Percentiles rank a stretch among this genome's conserved stretches.
These are phyloP conservation scores for Daedaleopsis sinensis DNA, from an alignment of 768 basidiomycete genomes.

Conservation along the genomic window DNA sequence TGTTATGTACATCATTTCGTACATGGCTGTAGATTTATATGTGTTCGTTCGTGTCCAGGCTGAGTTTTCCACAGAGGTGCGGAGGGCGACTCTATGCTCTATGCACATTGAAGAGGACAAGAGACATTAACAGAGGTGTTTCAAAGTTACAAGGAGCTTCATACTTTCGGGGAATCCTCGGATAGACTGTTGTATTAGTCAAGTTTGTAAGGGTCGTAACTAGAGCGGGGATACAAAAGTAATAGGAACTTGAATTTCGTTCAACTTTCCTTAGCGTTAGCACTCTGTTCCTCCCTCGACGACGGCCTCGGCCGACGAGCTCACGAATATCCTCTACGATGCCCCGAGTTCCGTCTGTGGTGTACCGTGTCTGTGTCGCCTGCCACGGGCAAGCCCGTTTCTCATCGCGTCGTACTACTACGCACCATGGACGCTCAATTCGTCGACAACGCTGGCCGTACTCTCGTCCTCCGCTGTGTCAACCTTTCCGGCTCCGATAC, in stretches of 20 bases:
- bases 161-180: background rate
- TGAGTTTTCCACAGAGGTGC: too few species aligned
- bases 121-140: too few species aligned
- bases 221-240: background rate
- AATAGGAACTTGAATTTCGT: background rate
- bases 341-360: slow-evolving; percentile 60
- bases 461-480: slow-evolving; percentile 87
- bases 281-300: too few species aligned
- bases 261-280: background rate
- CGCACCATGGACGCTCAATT: slow-evolving; percentile 73
- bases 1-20: too few species aligned
- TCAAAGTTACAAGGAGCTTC: too few species aligned
- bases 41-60: too few species aligned
- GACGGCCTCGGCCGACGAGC: too few species aligned
- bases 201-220: background rate
- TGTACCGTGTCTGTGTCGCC: too few species aligned
- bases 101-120: too few species aligned
- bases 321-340: slow-evolving; percentile 32
- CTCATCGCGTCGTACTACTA: slow-evolving; percentile 55
- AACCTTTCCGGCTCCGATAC: slow-evolving; percentile 89
- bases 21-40: too few species aligned
- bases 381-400: slow-evolving; percentile 51
- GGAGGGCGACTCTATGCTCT: too few species aligned
- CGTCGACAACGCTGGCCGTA: slow-evolving; percentile 74
- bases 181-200: background rate